Percentiles rank a stretch among this genome's conserved stretches.
Conservation (phyloP, 257 asterid species). For the Cinchona pubescens region DNA sequence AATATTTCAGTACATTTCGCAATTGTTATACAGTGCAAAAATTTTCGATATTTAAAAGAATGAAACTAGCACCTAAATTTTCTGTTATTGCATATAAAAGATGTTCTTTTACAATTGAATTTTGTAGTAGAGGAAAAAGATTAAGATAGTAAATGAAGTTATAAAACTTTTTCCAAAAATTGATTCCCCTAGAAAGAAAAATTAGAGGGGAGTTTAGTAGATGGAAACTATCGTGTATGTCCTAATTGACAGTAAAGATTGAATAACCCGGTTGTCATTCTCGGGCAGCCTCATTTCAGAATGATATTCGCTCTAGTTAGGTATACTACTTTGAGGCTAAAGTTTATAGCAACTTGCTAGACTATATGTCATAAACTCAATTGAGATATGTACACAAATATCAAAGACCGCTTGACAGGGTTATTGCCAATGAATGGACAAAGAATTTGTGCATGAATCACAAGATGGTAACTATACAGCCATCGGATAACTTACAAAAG, state of each 20-base stretch:
- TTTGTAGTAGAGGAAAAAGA: too few relatives aligned
- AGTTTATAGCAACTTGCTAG: neutral
- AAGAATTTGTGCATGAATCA: neutral
- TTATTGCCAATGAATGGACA: neutral
- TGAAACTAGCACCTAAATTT: too few relatives aligned
- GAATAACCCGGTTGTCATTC: neutral
- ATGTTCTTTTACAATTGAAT: too few relatives aligned
- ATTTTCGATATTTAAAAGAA: too few relatives aligned
- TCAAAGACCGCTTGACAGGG: neutral
- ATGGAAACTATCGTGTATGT: neutral
- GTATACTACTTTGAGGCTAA: too few relatives aligned
- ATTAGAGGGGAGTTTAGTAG: neutral
- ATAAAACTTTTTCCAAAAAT: neutral
- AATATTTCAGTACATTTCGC: too few relatives aligned
- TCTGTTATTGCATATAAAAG: too few relatives aligned
- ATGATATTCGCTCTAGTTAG: too few relatives aligned
- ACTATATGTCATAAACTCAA: neutral
- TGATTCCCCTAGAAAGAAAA: neutral
- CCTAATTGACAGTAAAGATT: neutral
- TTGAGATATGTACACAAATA: neutral
- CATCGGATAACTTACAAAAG: neutral
- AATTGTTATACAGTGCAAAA: too few relatives aligned
- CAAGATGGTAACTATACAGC: neutral
- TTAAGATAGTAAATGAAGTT: neutral
- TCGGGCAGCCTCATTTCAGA: neutral